Percentiles rank a stretch among this genome's conserved stretches.
Evolutionary conservation across 2,329 filamentous ascomycete species (phyloP).

Genomic region (Acrocalymma vagum): DNA sequence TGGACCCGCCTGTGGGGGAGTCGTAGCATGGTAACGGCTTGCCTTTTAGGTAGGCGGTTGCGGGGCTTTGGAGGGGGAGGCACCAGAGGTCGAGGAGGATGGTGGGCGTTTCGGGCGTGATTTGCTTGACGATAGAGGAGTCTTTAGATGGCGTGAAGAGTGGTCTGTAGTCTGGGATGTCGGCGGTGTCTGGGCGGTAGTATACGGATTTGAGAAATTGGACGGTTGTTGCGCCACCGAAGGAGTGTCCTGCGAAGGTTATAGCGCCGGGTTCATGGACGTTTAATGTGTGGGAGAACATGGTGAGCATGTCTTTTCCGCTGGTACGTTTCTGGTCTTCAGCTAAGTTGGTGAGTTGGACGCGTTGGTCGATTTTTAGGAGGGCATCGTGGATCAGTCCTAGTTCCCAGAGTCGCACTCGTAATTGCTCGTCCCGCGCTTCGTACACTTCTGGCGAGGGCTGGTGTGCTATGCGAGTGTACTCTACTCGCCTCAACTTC

Average conservation of each 20-base stretch:
- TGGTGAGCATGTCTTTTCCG: conserved; percentile 59
- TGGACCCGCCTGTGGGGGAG: conserved; percentile 59
- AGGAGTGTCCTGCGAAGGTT: conserved; percentile 81
- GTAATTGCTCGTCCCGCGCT: conserved; percentile 74
- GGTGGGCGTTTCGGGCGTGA: conserved; percentile 72
- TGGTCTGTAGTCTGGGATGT: conserved; percentile 58
- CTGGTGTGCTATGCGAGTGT: conserved; percentile 65
- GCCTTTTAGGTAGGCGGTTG: conserved; percentile 71
- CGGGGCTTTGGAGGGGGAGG: conserved; percentile 71
- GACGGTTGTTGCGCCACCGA: conserved; percentile 76
- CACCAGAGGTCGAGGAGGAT: conserved; percentile 85
- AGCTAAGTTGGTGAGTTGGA: conserved; percentile 55
- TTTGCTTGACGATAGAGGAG: conserved; percentile 68
- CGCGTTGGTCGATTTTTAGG: conserved; percentile 69
- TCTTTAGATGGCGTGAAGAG: conserved; percentile 67
- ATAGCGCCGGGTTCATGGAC: conserved; percentile 77
- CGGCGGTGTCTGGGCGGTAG: conserved; percentile 64
- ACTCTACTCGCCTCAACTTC: conserved; percentile 52
- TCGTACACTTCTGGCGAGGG: conserved; percentile 72
- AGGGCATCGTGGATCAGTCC: conserved; percentile 75
- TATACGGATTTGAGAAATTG: conserved; percentile 84
- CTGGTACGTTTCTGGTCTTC: conserved; percentile 48
- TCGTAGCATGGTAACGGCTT: conserved; percentile 76
- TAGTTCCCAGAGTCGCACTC: conserved; percentile 81
- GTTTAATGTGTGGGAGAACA: conserved; percentile 70